Evolutionary conservation across 441 rosid genomes (phyloP).

Genomic region (Gossypium trilobum): DNA sequence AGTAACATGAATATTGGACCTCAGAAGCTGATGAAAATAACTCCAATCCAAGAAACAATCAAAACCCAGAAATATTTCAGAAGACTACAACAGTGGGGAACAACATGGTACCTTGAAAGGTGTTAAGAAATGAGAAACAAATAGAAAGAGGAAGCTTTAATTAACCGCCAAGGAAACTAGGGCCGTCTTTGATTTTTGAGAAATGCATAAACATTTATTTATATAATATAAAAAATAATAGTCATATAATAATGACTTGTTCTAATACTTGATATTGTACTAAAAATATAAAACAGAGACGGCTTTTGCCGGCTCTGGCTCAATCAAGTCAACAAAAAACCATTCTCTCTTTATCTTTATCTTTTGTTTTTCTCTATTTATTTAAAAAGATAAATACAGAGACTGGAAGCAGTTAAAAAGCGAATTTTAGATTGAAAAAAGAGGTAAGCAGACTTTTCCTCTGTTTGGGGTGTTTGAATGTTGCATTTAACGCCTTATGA

Average conservation of each 20-base stretch:
- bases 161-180: conserved; percentile 6
- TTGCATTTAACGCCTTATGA: conserved; percentile 4
- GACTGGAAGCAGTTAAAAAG: conserved; percentile 1
- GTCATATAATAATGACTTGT: no score
- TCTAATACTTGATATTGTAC: no score
- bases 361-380: neutral
- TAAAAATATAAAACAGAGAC: conserved; percentile 3
- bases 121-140: neutral
- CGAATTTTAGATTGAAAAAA: neutral
- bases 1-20: neutral
- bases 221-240: neutral
- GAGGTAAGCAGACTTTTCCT: neutral
- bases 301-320: conserved; percentile 24
- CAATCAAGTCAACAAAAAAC: conserved; percentile 24
- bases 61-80: conserved; percentile 7
- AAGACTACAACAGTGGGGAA: neutral
- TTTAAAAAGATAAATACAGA: neutral
- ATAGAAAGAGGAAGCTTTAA: neutral
- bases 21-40: neutral
- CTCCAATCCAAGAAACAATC: neutral
- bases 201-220: neutral
- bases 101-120: neutral
- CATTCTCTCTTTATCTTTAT: neutral
- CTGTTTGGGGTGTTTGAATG: neutral
- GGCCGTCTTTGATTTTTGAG: neutral